phyloP scores from a whole-genome alignment of 495 filamentous ascomycete species.

The Penicillium manginii region DNA sequence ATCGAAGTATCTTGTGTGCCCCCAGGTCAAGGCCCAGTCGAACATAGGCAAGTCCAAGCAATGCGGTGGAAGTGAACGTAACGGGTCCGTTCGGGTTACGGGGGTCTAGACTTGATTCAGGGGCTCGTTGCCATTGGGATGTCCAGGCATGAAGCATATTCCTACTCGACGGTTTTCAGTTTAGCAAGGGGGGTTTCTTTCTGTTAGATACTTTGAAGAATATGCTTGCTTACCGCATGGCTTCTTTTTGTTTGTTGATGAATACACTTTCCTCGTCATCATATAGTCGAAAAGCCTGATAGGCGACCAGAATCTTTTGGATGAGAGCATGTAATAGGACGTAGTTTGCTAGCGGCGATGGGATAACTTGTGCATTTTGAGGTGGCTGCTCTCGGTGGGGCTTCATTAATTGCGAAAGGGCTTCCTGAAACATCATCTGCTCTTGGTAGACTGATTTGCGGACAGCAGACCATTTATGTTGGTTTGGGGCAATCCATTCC shows the following conservation, averaged over 20 bases:
- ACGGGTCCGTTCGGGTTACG: slow-evolving; percentile 53
- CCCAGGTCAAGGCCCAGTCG: slow-evolving; percentile 40
- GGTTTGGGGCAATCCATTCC: slow-evolving; percentile 20
- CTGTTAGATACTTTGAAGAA: not conserved
- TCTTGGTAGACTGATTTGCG: slow-evolving; percentile 3
- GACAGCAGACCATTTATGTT: slow-evolving; percentile 15
- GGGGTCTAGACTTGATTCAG: slow-evolving; percentile 47
- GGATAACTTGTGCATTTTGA: slow-evolving; percentile 6
- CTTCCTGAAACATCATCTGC: slow-evolving; percentile 27
- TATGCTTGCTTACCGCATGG: slow-evolving; percentile 45
- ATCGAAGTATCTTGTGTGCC: slow-evolving; percentile 34
- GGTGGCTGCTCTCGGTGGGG: not conserved
- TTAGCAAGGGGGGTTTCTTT: not conserved
- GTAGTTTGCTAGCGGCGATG: slow-evolving; percentile 61
- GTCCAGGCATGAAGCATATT: slow-evolving; percentile 58
- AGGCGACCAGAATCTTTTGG: slow-evolving; percentile 61
- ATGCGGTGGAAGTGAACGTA: slow-evolving; percentile 62
- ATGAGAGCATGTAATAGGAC: slow-evolving; percentile 63
- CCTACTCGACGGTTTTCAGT: slow-evolving; percentile 13
- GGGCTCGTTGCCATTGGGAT: slow-evolving; percentile 50
- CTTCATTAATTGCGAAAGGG: slow-evolving; percentile 11
- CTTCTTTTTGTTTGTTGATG: slow-evolving; percentile 43
- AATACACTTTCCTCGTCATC: slow-evolving; percentile 34
- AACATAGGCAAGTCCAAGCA: slow-evolving; percentile 61
- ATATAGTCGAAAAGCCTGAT: slow-evolving; percentile 43